Base-by-base conservation (phyloP, 208 protist genomes). In the Leishmania arabica region DNA sequence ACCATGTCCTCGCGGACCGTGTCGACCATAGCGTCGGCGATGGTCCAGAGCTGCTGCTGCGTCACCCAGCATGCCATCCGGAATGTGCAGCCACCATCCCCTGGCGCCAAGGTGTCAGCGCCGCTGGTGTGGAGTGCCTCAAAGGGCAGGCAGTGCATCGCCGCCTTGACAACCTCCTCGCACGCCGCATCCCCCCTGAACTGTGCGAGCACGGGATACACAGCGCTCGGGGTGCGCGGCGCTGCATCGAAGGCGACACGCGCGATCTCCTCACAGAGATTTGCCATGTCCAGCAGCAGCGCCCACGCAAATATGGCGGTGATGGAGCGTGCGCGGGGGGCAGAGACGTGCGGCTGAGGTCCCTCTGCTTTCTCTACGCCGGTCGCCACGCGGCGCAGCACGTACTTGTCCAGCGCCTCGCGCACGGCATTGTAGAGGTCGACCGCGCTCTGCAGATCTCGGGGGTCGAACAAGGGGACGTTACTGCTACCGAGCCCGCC, bases 121-220 rank as follows among this genome's bases (percentile, higher is more conserved):
- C 24, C 40, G 51, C 56, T 62, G 2, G 82, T 73, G 47, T 71
- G 65, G n/a, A 96, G 66, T 17, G 77, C 88, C 80, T 97, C 95
- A 79, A 97, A 97, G 19, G 93, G 92, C n/a, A 97, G 83, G 76
- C 92, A 97, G 89, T 96, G 93, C 75, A 96, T 91, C 24, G 92
- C 92, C 69, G 90, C 89, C 19, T 89, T 85, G 13, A 86, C 90
- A 11, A 97, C 80, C 65, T 88, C 80, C 74, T 92, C 89, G 42
- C 78, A 81, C 6, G 84, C 86, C 8, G 75, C 64, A n/a, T 91
- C 88, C 1, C 94, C 94, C 17, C 87, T 84, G 79, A 92, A 97
- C 60, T 87, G 88, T 56, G 93, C 91, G 64, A 93, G 86, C 40
- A 97, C 85, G 0, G 88, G 83, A 11, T 88, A 79, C 27, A 75